A percentile compares a stretch with the other conserved stretches of the same genome.
Conservation (phyloP, 2,329 filamentous ascomycete genomes). For the Penicillium sp. region DNA sequence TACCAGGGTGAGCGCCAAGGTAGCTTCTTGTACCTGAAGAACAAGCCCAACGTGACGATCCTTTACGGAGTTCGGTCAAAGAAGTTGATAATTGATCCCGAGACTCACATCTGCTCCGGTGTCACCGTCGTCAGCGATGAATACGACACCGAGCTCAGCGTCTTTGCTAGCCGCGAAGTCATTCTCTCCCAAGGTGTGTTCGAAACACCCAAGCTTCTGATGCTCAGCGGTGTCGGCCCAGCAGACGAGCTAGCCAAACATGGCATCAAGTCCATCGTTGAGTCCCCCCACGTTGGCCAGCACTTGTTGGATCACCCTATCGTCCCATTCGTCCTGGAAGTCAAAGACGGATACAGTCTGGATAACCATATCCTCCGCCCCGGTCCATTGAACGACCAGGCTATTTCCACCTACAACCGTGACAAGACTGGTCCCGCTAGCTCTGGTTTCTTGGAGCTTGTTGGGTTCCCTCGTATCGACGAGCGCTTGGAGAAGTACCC, state of each 20-base stretch:
- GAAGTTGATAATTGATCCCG: conserved; percentile 51
- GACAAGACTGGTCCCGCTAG: conserved; percentile 41
- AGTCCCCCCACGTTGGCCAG: conserved; percentile 29
- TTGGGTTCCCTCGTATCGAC: conserved; percentile 64
- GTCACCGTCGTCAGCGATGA: conserved; percentile 48
- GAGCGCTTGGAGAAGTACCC: conserved; percentile 50
- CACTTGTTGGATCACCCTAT: conserved; percentile 40
- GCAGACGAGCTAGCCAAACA: conserved; percentile 22
- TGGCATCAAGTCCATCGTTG: conserved; percentile 33
- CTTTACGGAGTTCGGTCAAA: conserved; percentile 52
- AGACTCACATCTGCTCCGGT: conserved; percentile 41
- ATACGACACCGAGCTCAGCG: conserved; percentile 42
- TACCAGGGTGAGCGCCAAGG: conserved; percentile 56
- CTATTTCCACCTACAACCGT: conserved; percentile 39
- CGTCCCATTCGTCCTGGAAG: conserved; percentile 41
- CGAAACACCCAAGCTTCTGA: conserved; percentile 55
- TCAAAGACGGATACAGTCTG: conserved; percentile 45
- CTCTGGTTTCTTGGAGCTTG: conserved; percentile 51
- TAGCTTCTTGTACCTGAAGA: conserved; percentile 52
- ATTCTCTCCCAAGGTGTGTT: conserved; percentile 53
- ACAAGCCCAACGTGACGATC: conserved; percentile 56
- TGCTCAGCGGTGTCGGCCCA: conserved; percentile 52
- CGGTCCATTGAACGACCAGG: conserved; percentile 35
- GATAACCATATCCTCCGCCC: conserved; percentile 42
- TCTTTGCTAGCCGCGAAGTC: conserved; percentile 51